Conservation (phyloP, 805 yeast genomes). For the Blastobotrys terrestris region DNA sequence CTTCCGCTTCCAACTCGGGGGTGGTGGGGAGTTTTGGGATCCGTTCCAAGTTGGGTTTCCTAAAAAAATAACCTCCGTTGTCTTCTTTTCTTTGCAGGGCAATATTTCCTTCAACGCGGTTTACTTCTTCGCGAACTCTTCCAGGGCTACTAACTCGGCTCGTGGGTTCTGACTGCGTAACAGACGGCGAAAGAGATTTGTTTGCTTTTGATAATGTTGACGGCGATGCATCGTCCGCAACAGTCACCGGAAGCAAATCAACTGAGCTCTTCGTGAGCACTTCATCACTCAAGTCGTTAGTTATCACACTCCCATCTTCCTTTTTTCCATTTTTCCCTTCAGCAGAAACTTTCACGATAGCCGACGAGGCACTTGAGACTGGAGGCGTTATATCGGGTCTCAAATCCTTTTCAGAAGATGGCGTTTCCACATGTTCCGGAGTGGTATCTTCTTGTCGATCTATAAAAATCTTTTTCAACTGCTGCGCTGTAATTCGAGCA, state of each 20-base stretch:
- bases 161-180: not conserved
- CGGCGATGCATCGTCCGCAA: not conserved
- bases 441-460: constrained; percentile 33
- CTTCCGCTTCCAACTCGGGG: not conserved
- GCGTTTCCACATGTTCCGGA: not conserved
- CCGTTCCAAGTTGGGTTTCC: not conserved
- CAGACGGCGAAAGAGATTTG: not conserved
- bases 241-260: not conserved
- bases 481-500: constrained; percentile 82
- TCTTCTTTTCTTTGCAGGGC: not conserved
- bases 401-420: not conserved
- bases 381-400: not conserved
- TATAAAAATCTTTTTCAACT: constrained; percentile 65
- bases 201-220: not conserved
- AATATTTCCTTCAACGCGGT: not conserved
- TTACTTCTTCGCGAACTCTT: not conserved
- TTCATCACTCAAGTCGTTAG: not conserved
- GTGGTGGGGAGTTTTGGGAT: not conserved
- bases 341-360: not conserved
- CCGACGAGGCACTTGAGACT: not conserved
- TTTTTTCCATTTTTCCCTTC: not conserved
- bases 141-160: not conserved
- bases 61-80: not conserved
- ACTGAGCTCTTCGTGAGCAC: not conserved
- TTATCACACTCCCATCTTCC: not conserved